Evolutionary conservation across 1,284 basidiomycete genomes (phyloP).

Genomic region (Flammula alnicola): DNA sequence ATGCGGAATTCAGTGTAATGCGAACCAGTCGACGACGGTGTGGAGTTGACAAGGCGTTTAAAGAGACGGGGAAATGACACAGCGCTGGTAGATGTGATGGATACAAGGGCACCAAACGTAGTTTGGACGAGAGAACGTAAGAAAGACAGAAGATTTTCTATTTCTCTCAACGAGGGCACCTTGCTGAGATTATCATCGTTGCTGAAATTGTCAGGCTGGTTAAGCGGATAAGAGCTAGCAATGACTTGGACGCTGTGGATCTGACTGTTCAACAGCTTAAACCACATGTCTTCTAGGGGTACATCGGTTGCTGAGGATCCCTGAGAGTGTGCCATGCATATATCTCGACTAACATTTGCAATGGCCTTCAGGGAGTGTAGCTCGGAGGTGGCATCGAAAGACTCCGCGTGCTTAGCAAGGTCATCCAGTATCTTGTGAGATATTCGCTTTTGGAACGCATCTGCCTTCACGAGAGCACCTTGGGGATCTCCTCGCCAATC

Average conservation of each 20-base stretch:
- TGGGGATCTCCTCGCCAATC: conserved; percentile 68
- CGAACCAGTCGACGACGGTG: conserved; percentile 55
- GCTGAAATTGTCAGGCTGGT: conserved; percentile 5
- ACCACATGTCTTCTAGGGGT: conserved; percentile 89
- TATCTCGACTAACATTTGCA: conserved; percentile 61
- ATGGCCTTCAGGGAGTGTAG: conserved; percentile 56
- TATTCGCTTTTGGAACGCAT: conserved; percentile 61
- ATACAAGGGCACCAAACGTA: conserved; percentile 85
- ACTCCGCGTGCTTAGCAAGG: conserved; percentile 30
- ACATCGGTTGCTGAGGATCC: conserved; percentile 44
- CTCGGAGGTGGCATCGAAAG: conserved; percentile 33
- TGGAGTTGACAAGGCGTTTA: conserved; percentile 83
- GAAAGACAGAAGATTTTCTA: conserved; percentile 45
- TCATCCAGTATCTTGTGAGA: conserved; percentile 55
- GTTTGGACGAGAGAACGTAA: conserved; percentile 82
- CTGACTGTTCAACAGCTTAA: conserved; percentile 80
- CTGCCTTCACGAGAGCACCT: conserved; percentile 71
- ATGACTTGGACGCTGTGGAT: conserved; percentile 80
- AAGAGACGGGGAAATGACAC: conserved; percentile 93
- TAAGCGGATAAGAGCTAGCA: conserved; percentile 44
- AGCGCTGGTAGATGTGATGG: conserved; percentile 79
- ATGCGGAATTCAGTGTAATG: conserved; percentile 91
- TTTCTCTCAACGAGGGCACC: not conserved
- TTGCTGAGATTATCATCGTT: not conserved
- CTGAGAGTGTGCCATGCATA: conserved; percentile 73